Evolutionary conservation across 371 early-diverging fungal species (phyloP), one percentile per base, ranked within the genome.

Genomic region (Dichotomocladium elegans): DNA sequence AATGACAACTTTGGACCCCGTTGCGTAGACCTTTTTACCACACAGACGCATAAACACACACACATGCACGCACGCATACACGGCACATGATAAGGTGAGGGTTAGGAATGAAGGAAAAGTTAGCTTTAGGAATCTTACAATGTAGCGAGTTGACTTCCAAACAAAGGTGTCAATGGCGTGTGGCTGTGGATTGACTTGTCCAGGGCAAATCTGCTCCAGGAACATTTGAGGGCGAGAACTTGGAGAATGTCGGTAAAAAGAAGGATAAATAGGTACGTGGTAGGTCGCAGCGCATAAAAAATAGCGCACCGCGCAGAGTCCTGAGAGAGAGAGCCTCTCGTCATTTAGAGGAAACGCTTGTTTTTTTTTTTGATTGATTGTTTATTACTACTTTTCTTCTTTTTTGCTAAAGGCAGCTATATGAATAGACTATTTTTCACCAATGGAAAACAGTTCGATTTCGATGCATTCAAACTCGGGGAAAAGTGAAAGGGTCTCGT

Each of bases 201-300:
- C 85, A 14, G 83, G 77, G 51, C 81, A 81, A 53, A 75, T 77
- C 55, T 82, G 82, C 64, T 81, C 82, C 48, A 82, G 67, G 42
- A 78, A 74, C 85, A 85, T 85, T 42, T 27, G 12, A 4, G 44
- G 42, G 37, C n/a, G n/a, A n/a, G n/a, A n/a, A n/a, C n/a, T n/a
- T n/a, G n/a, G n/a, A n/a, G n/a, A n/a, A n/a, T n/a, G n/a, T n/a
- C n/a, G n/a, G n/a, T n/a, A n/a, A n/a, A n/a, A n/a, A n/a, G n/a
- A n/a, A n/a, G n/a, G n/a, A n/a, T n/a, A n/a, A n/a, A n/a, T n/a
- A n/a, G n/a, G n/a, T n/a, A n/a, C n/a, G n/a, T n/a, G n/a, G n/a
- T n/a, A n/a, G n/a, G n/a, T n/a, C n/a, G n/a, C n/a, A n/a, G n/a
- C n/a, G n/a, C n/a, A n/a, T n/a, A n/a, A n/a, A n/a, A n/a, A n/a